phyloP scores from a whole-genome alignment of 1,284 basidiomycete genomes.

The Apiotrichum sp. region DNA sequence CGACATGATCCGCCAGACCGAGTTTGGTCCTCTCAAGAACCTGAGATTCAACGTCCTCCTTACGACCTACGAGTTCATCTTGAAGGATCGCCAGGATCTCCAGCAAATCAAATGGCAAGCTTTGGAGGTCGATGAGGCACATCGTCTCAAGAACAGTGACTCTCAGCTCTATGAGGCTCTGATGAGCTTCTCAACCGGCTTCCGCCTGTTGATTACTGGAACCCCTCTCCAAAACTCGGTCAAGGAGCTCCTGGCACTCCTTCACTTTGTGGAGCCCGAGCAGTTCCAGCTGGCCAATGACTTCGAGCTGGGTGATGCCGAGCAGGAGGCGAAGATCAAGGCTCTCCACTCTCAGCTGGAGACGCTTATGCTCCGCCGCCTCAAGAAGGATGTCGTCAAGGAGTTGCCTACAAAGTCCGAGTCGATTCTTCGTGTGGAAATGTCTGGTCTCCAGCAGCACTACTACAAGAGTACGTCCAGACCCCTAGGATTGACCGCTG shows the following conservation, averaged over 20 bases:
- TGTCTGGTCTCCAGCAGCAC: slow-evolving; percentile 94
- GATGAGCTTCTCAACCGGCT: slow-evolving; percentile 77
- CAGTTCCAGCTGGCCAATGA: slow-evolving; percentile 86
- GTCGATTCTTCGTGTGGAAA: slow-evolving; percentile 93
- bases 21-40: slow-evolving; percentile 74
- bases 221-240: slow-evolving; percentile 99
- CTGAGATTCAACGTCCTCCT: slow-evolving; percentile 95
- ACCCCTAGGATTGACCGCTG: background rate
- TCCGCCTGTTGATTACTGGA: slow-evolving; percentile 93
- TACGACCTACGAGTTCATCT: slow-evolving; percentile 94
- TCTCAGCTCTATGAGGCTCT: slow-evolving; percentile 95
- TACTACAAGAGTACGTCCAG: slow-evolving; percentile 76
- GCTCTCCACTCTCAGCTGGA: slow-evolving; percentile 85
- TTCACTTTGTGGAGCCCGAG: slow-evolving; percentile 99
- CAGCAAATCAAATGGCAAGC: slow-evolving; percentile 96
- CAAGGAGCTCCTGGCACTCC: slow-evolving; percentile 90
- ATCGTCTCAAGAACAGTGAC: slow-evolving; percentile 96
- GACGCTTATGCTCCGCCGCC: slow-evolving; percentile 86
- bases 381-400: slow-evolving; percentile 97
- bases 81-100: slow-evolving; percentile 85
- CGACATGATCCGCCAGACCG: slow-evolving; percentile 84
- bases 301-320: slow-evolving; percentile 86
- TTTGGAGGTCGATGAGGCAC: slow-evolving; percentile 95
- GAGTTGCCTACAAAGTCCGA: slow-evolving; percentile 97
- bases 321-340: slow-evolving; percentile 91